phyloP scores from a whole-genome alignment of 805 yeast species.

The Scheffersomyces ergatensis region DNA sequence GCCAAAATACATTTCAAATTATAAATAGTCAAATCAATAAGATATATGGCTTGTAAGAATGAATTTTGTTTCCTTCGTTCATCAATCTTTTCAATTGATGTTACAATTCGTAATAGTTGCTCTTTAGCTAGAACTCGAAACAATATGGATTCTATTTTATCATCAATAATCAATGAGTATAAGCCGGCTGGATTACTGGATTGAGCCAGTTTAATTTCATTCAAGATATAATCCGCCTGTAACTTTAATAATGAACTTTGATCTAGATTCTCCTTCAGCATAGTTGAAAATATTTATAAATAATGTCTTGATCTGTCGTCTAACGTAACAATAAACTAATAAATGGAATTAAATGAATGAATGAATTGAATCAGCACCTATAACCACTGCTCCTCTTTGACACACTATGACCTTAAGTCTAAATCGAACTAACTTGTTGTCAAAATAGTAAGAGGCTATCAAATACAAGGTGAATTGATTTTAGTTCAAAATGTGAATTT shows the following conservation, averaged over 20 bases:
- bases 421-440: too few relatives aligned
- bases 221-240: slow-evolving; percentile 28
- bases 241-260: slow-evolving; percentile 24
- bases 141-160: slow-evolving; percentile 47
- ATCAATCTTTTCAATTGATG: slow-evolving; percentile 66
- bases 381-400: too few relatives aligned
- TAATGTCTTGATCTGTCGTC: too few relatives aligned
- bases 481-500: too few relatives aligned
- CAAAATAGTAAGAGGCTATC: too few relatives aligned
- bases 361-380: too few relatives aligned
- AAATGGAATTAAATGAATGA: too few relatives aligned
- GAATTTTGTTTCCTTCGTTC: slow-evolving; percentile 57
- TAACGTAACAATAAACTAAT: too few relatives aligned
- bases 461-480: too few relatives aligned
- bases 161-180: slow-evolving; percentile 53
- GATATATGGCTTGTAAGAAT: slow-evolving; percentile 75
- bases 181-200: slow-evolving; percentile 22
- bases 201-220: slow-evolving; percentile 28
- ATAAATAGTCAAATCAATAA: slow-evolving; percentile 67
- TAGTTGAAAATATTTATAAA: too few relatives aligned
- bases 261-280: slow-evolving; percentile 15
- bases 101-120: slow-evolving; percentile 51
- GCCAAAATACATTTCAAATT: slow-evolving; percentile 74
- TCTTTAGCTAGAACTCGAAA: slow-evolving; percentile 46
- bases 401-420: too few relatives aligned